Base-by-base conservation (phyloP, 2,329 filamentous ascomycete genomes). In the Microthyrium microscopicum region DNA sequence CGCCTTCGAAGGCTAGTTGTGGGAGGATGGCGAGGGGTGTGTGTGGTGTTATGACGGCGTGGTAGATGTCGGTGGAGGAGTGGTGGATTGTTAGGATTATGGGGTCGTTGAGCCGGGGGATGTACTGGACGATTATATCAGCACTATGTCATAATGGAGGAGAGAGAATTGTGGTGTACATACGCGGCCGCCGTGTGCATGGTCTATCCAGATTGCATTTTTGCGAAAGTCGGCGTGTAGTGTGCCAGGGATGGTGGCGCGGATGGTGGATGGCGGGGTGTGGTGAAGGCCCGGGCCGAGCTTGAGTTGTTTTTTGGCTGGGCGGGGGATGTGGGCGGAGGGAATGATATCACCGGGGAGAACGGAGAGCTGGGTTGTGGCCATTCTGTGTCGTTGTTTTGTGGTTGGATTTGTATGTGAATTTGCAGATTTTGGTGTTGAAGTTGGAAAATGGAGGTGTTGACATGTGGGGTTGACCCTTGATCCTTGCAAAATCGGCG, bases 1-100 rank as follows among this genome's bases (percentile, higher is more conserved):
- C 89, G 41, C 75, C 74, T 56, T 95, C 87, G 53, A 98, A 98
- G n/a, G 84, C 73, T 15, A 95, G 67, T 43, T 92, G 80, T 0
- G 81, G 83, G 1, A 95, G 72, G 13, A 80, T 62, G 1, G 80
- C 83, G 39, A 58, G 56, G 1, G 66, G 57, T 5, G 66, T 68
- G 46, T 73, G 60, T 6, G 68, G 66, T 19, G 81, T 77, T 34
- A 95, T 65, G 44, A 68, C 65, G 53, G 84, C 84, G 54, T 79
- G 75, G 64, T 81, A 94, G 51, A 70, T 68, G 45, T 95, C 89
- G 37, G 66, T 63, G 32, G 73, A 68, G 35, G 73, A 76, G 52
- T 77, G 79, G 48, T 80, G 72, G 44, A 95, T 66, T 42, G 81
- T 84, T 38, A 82, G 85, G 49, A 98, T 81, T 42, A 95, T 75